phyloP scores from a whole-genome alignment of 73 alveolate genomes.

The Urostyla sp. region DNA sequence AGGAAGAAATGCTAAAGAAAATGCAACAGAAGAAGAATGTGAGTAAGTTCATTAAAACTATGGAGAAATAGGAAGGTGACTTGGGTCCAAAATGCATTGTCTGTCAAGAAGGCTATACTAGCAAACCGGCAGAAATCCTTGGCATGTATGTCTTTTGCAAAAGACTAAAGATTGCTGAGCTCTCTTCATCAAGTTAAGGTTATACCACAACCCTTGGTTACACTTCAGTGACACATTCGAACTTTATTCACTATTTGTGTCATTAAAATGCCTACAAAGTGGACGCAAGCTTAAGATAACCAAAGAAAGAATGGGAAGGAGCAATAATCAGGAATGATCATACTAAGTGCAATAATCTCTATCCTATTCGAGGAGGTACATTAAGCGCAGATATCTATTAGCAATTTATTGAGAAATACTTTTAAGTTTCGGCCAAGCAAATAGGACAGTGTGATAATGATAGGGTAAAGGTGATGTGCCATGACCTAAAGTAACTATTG shows the following conservation, averaged over 20 bases:
- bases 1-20: slow-evolving; percentile 62
- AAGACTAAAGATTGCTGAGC: slow-evolving; percentile 21
- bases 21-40: slow-evolving; percentile 48
- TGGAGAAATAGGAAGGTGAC: slow-evolving; percentile 57
- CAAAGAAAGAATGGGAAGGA: slow-evolving; percentile 86
- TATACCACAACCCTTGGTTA: slow-evolving; percentile 18
- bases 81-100: slow-evolving; percentile 71
- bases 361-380: slow-evolving; percentile 74
- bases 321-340: slow-evolving; percentile 77
- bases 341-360: slow-evolving; percentile 76
- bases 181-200: slow-evolving; percentile 13
- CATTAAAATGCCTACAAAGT: slow-evolving; percentile 75
- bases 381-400: slow-evolving; percentile 52
- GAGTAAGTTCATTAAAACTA: slow-evolving; percentile 43
- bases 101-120: slow-evolving; percentile 77
- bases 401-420: slow-evolving; percentile 49
- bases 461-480: slow-evolving; percentile 34
- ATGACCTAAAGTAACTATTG: slow-evolving; percentile 53
- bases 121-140: slow-evolving; percentile 71
- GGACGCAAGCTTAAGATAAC: slow-evolving; percentile 65
- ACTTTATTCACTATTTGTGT: slow-evolving; percentile 68
- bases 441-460: slow-evolving; percentile 41
- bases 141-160: slow-evolving; percentile 72
- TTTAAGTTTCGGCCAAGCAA: not conserved
- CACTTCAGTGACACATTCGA: slow-evolving; percentile 73